A percentile compares a stretch with the other conserved stretches of the same genome.
phyloP scores from a whole-genome alignment of 345 rosid species.

The Eucalyptus leucophloia region DNA sequence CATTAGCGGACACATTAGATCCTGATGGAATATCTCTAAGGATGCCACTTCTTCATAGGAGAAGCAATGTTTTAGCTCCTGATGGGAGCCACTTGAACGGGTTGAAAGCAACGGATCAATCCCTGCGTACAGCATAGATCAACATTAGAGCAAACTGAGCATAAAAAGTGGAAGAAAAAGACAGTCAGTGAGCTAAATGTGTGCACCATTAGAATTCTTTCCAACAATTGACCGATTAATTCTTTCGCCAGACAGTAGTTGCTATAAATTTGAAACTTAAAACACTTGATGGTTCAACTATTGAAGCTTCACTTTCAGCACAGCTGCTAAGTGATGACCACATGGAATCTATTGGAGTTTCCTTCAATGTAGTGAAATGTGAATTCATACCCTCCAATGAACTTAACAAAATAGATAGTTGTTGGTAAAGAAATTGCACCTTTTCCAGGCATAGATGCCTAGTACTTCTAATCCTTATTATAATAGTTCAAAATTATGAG shows the following conservation, averaged over 20 bases:
- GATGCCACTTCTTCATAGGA: no score
- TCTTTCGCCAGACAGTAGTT: neutral
- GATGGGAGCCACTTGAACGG: no score
- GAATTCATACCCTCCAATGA: neutral
- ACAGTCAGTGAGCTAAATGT: no score
- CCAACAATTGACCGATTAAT: no score
- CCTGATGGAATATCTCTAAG: no score
- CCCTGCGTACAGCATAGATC: no score
- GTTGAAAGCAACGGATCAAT: no score
- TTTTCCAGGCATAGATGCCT: neutral
- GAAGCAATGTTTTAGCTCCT: no score
- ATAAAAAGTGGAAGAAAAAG: no score
- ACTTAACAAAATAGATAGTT: neutral
- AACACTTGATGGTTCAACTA: neutral
- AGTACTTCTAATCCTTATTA: neutral
- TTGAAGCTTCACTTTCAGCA: neutral
- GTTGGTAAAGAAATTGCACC: neutral
- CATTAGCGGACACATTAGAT: no score
- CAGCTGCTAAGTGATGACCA: neutral
- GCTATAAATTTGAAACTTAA: neutral
- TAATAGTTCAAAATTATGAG: neutral
- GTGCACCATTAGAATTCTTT: no score
- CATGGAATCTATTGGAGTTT: neutral
- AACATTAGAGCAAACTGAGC: no score
- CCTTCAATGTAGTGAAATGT: neutral